A percentile compares a stretch with the other conserved stretches of the same genome.
Conservation (phyloP, 2,329 filamentous ascomycete species). For the Pseudogymnoascus sp. region DNA sequence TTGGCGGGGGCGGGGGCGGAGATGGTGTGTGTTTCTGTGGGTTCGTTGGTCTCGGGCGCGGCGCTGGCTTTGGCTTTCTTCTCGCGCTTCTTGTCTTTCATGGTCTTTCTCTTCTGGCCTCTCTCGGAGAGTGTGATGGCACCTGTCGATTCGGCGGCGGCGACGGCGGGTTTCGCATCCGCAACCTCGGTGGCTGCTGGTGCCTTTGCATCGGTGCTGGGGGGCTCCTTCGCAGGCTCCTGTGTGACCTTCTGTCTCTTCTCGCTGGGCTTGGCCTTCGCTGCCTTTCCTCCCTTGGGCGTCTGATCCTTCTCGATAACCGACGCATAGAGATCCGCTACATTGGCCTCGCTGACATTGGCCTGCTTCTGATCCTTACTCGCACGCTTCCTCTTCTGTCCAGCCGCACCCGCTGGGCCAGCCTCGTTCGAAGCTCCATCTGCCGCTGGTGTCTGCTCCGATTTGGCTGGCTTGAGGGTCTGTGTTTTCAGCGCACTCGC, state of each 20-base stretch:
- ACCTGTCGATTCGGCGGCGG: slow-evolving; percentile 15
- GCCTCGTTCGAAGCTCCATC: slow-evolving; percentile 26
- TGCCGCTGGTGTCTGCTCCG: slow-evolving; percentile 19
- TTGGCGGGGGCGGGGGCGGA: slow-evolving; percentile 19
- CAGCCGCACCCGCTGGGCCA: slow-evolving; percentile 28
- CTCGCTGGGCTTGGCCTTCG: slow-evolving; percentile 24
- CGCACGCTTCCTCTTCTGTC: slow-evolving; percentile 45
- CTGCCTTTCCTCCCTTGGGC: slow-evolving; percentile 24
- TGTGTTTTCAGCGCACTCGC: slow-evolving; percentile 66
- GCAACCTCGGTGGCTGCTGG: slow-evolving; percentile 17
- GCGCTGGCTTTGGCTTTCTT: slow-evolving; percentile 20
- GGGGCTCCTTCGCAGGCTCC: slow-evolving; percentile 18
- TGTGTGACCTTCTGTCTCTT: slow-evolving; percentile 25
- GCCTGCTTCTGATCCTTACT: slow-evolving; percentile 45
- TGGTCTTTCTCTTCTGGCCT: slow-evolving; percentile 22
- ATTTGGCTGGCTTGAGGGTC: slow-evolving; percentile 22
- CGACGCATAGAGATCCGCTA: slow-evolving; percentile 70
- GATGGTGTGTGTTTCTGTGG: slow-evolving; percentile 18
- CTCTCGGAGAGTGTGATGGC: slow-evolving; percentile 16
- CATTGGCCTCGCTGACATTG: slow-evolving; percentile 59
- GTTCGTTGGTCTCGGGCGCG: slow-evolving; percentile 13
- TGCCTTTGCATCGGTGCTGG: slow-evolving; percentile 19
- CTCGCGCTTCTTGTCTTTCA: slow-evolving; percentile 34
- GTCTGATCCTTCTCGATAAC: slow-evolving; percentile 64
- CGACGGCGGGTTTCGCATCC: slow-evolving; percentile 25